A percentile compares a stretch with the other conserved stretches of the same genome.
phyloP scores from a whole-genome alignment of 345 rosid genomes.

The Eucalyptus viminalis region DNA sequence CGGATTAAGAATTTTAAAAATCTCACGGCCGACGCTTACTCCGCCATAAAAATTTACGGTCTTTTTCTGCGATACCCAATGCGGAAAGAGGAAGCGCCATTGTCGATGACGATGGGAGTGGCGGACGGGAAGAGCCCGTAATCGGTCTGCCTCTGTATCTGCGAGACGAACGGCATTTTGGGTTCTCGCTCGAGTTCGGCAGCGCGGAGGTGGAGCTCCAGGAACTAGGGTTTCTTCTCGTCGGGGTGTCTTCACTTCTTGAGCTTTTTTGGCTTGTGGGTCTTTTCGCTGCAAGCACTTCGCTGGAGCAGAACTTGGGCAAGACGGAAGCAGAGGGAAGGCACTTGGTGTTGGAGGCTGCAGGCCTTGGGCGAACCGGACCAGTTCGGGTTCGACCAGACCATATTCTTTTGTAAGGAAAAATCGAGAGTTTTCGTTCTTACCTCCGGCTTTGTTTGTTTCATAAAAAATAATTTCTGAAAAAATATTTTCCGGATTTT shows the following conservation, averaged over 20 bases:
- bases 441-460: fast-evolving
- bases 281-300: neutral
- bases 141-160: slow-evolving; percentile 62
- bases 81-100: slow-evolving; percentile 93
- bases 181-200: neutral
- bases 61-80: slow-evolving; percentile 62
- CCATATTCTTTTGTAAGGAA: neutral
- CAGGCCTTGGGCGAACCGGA: neutral
- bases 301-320: neutral
- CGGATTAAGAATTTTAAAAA: neutral
- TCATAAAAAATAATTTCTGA: fast-evolving
- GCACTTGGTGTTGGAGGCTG: neutral
- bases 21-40: neutral
- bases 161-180: slow-evolving; percentile 52
- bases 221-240: neutral
- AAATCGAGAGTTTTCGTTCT: neutral
- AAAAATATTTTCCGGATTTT: fast-evolving
- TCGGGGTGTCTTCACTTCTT: neutral
- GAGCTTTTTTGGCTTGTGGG: neutral
- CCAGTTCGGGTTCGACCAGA: neutral
- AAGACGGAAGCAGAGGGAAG: neutral
- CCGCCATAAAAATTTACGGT: neutral
- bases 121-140: slow-evolving; percentile 48
- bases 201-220: neutral
- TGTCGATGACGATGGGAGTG: slow-evolving; percentile 90